Base-by-base conservation (phyloP, 179 eudicot genomes). In the Silene coronaria region DNA sequence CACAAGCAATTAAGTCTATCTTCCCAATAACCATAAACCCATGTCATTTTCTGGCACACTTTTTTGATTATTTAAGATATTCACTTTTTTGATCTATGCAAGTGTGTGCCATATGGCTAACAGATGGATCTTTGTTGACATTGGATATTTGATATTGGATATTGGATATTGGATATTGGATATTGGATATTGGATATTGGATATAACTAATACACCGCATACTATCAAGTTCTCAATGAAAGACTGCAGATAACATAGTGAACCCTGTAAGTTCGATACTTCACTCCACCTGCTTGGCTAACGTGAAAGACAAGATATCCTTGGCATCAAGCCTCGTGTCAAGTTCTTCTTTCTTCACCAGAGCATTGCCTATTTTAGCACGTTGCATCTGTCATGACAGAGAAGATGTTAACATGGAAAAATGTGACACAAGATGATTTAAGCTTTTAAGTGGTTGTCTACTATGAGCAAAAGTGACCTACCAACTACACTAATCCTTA, bases 251-350 rank as follows among this genome's bases (percentile, higher is more conserved):
- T 26, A 61, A 12, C 3, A 67, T 60, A 23, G 23, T 38, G 16
- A 28, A 76, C 65, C 38, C 53, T 60, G n/a, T 22, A 26, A 73
- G 27, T 38, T 42, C 57, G 16, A 57, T 6, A 28, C 11, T 42
- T 68, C 55, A 63, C 64, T 17, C 27, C 85, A 94, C 98, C 96
- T 92, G 88, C 57, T 92, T 92, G 23, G 87, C 81, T 76, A 94
- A 83, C 21, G 92, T 82, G 80, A 92, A 92, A 32, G 90, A 87
- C 66, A 94, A 81, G 71, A 92, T 75, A 80, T 94, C 92, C 82
- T 83, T 90, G 75, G 87, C 79, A 70, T 73, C 82, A 32, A 80
- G 58, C 74, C 76, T 87, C 8, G 92, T 78, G 80, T 89, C 85
- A 23, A 42, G 30, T 45, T 77, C 96, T 72, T 84, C 73, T 72